Evolutionary conservation across 768 basidiomycete species (phyloP).

Genomic region (Hypholoma fasciculare): DNA sequence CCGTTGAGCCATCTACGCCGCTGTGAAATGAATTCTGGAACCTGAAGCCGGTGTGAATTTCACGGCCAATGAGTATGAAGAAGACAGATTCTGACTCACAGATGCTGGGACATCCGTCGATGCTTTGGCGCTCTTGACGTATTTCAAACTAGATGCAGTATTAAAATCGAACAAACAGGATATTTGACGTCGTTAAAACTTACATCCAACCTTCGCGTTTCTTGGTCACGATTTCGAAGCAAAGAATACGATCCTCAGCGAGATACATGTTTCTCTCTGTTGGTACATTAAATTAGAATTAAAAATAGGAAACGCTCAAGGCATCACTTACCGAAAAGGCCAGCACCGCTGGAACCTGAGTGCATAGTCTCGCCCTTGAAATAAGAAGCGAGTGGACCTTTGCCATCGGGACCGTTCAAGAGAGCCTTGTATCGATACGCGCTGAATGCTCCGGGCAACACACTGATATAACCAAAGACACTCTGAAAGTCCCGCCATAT

Average conservation of each 20-base stretch:
- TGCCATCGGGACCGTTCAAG: constrained; percentile 83
- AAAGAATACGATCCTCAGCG: constrained; percentile 88
- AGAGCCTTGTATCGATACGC: constrained; percentile 90
- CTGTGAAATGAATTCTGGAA: constrained; percentile 94
- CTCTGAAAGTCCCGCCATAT: constrained; percentile 41
- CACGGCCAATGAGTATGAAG: not conserved
- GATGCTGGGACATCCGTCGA: constrained; percentile 94
- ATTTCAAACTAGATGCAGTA: constrained; percentile 56
- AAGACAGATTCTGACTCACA: constrained; percentile 30
- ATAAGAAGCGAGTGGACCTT: constrained; percentile 88
- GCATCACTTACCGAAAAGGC: constrained; percentile 57
- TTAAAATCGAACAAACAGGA: constrained; percentile 5
- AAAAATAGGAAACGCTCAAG: constrained; percentile 2
- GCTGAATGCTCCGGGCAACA: constrained; percentile 90
- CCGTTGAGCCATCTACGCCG: constrained; percentile 89
- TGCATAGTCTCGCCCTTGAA: constrained; percentile 94
- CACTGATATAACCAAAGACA: constrained; percentile 84
- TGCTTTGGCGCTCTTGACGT: constrained; percentile 93
- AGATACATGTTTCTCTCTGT: constrained; percentile 87
- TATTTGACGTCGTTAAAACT: constrained; percentile 27
- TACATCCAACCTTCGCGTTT: constrained; percentile 82
- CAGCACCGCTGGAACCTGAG: constrained; percentile 57
- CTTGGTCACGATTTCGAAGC: constrained; percentile 93
- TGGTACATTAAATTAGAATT: not conserved
- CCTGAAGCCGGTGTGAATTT: constrained; percentile 30